These are phyloP conservation scores for Breviolum minutum DNA, from an alignment of 73 alveolate species.

Conservation along the genomic window DNA sequence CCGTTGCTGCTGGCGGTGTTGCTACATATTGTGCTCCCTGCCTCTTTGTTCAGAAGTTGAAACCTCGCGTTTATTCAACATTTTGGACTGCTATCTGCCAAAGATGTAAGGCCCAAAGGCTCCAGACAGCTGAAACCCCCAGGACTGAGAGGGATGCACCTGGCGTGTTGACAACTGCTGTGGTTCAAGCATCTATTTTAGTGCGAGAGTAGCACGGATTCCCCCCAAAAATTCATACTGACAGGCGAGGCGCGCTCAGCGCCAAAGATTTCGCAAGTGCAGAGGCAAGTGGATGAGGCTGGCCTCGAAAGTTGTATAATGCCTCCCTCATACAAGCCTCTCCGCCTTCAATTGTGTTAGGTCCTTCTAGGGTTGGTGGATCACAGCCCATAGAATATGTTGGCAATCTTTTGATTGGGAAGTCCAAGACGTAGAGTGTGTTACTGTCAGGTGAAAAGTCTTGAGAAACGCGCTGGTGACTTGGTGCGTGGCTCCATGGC, in stretches of 20 bases:
- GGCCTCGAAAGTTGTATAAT: neutral
- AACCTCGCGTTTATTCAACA: too few relatives aligned
- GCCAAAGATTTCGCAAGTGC: constrained; percentile 86
- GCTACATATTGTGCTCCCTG: too few relatives aligned
- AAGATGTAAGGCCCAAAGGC: constrained; percentile 65
- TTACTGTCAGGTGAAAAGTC: constrained; percentile 34
- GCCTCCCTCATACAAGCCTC: neutral
- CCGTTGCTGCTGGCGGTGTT: too few relatives aligned
- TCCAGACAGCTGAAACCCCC: constrained; percentile 84
- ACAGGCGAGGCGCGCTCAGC: constrained; percentile 71
- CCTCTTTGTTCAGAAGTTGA: too few relatives aligned
- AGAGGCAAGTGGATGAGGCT: constrained; percentile 84
- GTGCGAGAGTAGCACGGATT: too few relatives aligned
- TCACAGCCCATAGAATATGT: neutral
- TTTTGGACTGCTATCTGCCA: neutral
- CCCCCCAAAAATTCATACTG: too few relatives aligned
- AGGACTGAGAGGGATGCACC: neutral
- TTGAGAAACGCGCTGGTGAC: constrained; percentile 81
- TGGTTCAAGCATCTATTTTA: too few relatives aligned
- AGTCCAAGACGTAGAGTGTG: too few relatives aligned
- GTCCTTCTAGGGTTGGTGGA: neutral
- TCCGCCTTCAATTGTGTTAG: neutral
- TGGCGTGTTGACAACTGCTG: too few relatives aligned
- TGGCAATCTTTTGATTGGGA: too few relatives aligned
- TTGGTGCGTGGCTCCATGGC: constrained; percentile 36